A percentile compares a stretch with the other conserved stretches of the same genome.
Evolutionary conservation across 768 basidiomycete species (phyloP).

Genomic region (Lactarius vividus): DNA sequence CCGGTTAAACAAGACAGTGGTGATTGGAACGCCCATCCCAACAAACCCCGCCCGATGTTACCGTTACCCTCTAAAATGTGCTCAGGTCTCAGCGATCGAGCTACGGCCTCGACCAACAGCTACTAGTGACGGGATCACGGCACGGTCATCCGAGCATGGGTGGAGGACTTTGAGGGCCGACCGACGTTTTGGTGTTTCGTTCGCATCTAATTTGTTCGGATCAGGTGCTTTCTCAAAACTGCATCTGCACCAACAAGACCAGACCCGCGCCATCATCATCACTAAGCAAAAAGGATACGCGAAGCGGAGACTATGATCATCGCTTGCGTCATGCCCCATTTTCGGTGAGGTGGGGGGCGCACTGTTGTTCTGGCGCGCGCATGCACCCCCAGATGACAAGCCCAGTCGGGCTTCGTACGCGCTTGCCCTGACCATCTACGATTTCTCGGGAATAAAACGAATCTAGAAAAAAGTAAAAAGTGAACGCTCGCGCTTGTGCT

Average conservation of each 20-base stretch:
- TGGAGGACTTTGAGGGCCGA: background rate
- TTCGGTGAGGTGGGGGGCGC: background rate
- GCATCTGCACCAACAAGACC: background rate
- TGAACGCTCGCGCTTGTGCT: background rate
- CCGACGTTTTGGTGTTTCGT: background rate
- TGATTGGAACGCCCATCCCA: background rate
- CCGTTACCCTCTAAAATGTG: background rate
- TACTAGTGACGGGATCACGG: background rate
- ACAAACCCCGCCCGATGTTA: background rate
- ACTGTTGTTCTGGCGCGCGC: background rate
- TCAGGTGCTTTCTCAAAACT: background rate
- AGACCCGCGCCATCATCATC: background rate
- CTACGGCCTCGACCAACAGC: background rate
- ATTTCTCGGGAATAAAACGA: background rate
- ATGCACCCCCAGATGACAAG: background rate
- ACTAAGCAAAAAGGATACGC: background rate
- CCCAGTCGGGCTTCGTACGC: background rate
- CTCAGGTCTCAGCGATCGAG: background rate
- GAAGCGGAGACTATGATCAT: background rate
- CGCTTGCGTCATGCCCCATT: background rate
- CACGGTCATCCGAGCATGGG: background rate
- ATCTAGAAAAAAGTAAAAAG: background rate
- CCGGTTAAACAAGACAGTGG: background rate
- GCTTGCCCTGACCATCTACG: background rate
- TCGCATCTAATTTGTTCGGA: background rate